phyloP scores from a whole-genome alignment of 73 alveolate genomes.

The Tetrahymena borealis region DNA sequence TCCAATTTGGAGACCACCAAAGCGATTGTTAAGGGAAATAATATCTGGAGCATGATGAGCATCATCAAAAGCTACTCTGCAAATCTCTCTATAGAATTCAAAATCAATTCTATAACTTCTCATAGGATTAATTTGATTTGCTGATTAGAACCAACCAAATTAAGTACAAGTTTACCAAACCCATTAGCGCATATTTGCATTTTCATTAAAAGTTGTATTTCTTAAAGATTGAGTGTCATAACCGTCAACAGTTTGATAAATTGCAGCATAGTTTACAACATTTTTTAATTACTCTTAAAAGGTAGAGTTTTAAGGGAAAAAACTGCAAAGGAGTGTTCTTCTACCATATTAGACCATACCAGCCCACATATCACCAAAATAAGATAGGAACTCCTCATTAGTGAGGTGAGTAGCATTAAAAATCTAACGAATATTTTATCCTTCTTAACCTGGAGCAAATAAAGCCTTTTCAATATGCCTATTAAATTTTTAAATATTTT shows the following conservation, averaged over 20 bases:
- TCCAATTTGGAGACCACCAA: conserved; percentile 36
- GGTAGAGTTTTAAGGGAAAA: not conserved
- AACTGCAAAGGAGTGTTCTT: conserved; percentile 42
- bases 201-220: conserved; percentile 27
- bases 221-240: conserved; percentile 34
- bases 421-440: conserved; percentile 17
- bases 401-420: conserved; percentile 29
- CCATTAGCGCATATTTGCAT: conserved; percentile 49
- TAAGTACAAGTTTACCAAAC: conserved; percentile 54
- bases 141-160: conserved; percentile 52
- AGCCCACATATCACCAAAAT: conserved; percentile 45
- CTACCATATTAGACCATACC: conserved; percentile 46
- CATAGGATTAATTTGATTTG: conserved; percentile 36
- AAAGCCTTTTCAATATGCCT: conserved; percentile 29
- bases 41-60: conserved; percentile 37
- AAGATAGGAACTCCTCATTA: conserved; percentile 52
- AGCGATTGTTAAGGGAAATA: conserved; percentile 17
- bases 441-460: not conserved
- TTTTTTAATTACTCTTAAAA: conserved; percentile 8
- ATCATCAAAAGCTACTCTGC: conserved; percentile 42
- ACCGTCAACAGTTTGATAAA: conserved; percentile 14
- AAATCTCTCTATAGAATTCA: conserved; percentile 39
- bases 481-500: not conserved
- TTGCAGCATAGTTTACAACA: conserved; percentile 26
- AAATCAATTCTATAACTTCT: conserved; percentile 13